A percentile compares a stretch with the other conserved stretches of the same genome.
These are phyloP conservation scores for Cotoneaster glaucophyllus DNA, from an alignment of 306 rosid species.

Conservation along the genomic window DNA sequence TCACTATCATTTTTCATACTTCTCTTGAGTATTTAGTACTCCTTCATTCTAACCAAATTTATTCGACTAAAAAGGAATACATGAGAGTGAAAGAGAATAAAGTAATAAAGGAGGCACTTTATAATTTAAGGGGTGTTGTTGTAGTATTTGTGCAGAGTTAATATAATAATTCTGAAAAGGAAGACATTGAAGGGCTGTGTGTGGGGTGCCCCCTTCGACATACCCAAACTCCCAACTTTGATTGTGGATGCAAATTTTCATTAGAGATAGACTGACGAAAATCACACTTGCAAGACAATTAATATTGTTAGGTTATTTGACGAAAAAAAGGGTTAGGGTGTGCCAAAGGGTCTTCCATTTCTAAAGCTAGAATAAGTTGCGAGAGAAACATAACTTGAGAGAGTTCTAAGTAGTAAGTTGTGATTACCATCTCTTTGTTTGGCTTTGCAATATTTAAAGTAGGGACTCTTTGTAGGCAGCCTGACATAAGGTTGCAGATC, in stretches of 20 bases:
- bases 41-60: neutral
- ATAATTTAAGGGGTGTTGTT: neutral
- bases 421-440: neutral
- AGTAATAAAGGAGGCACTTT: neutral
- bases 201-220: neutral
- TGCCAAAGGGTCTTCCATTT: neutral
- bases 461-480: neutral
- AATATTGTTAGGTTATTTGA: neutral
- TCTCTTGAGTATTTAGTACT: neutral
- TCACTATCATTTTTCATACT: neutral
- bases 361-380: neutral
- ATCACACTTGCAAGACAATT: no score
- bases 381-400: neutral
- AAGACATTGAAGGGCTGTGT: no score
- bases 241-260: neutral
- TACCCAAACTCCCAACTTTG: neutral
- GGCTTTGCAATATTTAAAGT: neutral
- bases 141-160: no score
- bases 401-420: no score
- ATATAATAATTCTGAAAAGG: no score
- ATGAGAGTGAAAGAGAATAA: neutral
- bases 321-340: neutral
- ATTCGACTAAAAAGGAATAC: neutral
- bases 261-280: no score
- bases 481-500: no score